Base-by-base conservation (phyloP, 768 basidiomycete species). In the Mycena vulgaris region DNA sequence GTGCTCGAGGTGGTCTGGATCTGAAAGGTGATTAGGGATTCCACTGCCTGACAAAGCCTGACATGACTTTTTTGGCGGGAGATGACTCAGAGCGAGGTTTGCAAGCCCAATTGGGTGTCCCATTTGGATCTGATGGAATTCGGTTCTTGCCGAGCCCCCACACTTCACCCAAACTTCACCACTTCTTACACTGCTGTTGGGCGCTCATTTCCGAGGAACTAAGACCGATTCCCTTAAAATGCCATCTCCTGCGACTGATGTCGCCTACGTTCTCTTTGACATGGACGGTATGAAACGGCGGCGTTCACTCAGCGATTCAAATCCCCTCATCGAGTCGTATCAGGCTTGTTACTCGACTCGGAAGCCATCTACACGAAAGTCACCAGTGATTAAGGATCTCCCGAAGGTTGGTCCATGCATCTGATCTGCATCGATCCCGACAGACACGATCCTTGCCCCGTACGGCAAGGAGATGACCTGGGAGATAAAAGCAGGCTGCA, bases 401-500 rank as follows among this genome's bases (percentile, higher is more conserved):
- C 55, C 39, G 10, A 8, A 23, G 52, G 7, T 35, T 57, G 3
- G n/a, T 55, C 33, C 14, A 16, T n/a, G 11, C 31, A n/a, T 9
- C 60, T 57, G 28, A 53, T 45, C n/a, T 40, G 16, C 39, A 37
- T 30, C 57, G 47, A 37, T 31, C 63, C 23, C 67, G 17, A 8
- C 72, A 93, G 94, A 95, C 81, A 85, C 89, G 30, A 91, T 95
- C 58, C 88, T 97, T 23, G 88, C 84, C 21, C 85, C 83, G 14
- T 91, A 92, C 75, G 94, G 93, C 30, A 90, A 89, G 69, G 81
- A 88, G 70, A 93, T 96, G 92, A 93, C 93, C 4, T 95, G 94
- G 94, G 91, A 93, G 65, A 94, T 95, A 66, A 95, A 95, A 77
- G 90, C 93, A n/a, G 93, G 92, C 0, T 88, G 93, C 66, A 96